Evolutionary conservation across 1,139 yeast species (phyloP).

Genomic region (Saccharomyces hybrid): DNA sequence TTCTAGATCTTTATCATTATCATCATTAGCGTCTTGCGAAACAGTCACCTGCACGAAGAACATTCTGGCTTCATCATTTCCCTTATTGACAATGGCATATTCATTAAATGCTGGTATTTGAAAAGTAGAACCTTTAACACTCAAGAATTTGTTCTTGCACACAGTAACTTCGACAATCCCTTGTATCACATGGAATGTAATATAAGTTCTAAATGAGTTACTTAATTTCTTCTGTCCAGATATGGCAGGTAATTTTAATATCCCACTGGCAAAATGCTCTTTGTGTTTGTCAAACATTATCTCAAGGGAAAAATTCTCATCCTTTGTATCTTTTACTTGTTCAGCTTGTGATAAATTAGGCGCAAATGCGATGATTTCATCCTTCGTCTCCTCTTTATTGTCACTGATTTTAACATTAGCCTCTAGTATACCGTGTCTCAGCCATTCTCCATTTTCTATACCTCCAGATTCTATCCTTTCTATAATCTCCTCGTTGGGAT

Average conservation of each 20-base stretch:
- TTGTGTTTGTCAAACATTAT: slow-evolving; percentile 60
- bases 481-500: slow-evolving; percentile 17
- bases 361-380: slow-evolving; percentile 60
- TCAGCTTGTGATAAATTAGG: slow-evolving; percentile 50
- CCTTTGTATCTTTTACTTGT: slow-evolving; percentile 36
- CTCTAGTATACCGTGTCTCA: slow-evolving; percentile 41
- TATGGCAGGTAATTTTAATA: slow-evolving; percentile 59
- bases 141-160: slow-evolving; percentile 51
- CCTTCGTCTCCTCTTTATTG: slow-evolving; percentile 38
- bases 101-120: slow-evolving; percentile 72
- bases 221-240: slow-evolving; percentile 52
- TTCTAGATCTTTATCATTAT: slow-evolving; percentile 20
- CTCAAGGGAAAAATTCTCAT: slow-evolving; percentile 56
- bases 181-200: slow-evolving; percentile 63
- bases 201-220: slow-evolving; percentile 59
- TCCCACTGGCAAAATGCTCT: slow-evolving; percentile 68
- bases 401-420: slow-evolving; percentile 43
- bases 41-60: slow-evolving; percentile 69
- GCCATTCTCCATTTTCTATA: slow-evolving; percentile 50
- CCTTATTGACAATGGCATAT: slow-evolving; percentile 56
- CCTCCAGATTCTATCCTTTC: slow-evolving; percentile 30
- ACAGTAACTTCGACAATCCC: slow-evolving; percentile 67
- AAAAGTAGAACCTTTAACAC: slow-evolving; percentile 68
- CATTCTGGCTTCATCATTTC: slow-evolving; percentile 49
- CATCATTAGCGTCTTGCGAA: slow-evolving; percentile 11